Conservation (phyloP, 78 protist species). For the Dictyostelium capitatum region DNA sequence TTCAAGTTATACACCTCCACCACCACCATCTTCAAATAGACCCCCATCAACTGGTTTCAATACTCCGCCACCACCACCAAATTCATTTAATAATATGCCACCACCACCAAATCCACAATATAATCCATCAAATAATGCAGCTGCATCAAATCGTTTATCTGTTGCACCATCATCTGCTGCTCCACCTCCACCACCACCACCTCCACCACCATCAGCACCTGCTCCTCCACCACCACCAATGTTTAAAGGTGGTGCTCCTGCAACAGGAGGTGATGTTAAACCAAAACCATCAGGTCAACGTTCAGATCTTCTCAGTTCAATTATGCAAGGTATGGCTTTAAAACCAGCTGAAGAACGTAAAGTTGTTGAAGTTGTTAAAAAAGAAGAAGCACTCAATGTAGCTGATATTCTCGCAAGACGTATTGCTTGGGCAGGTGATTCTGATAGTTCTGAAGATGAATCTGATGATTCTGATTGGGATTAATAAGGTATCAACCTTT, state of each 20-base stretch:
- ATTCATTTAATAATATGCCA: slow-evolving; percentile 19
- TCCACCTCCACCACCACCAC: slow-evolving; percentile 77
- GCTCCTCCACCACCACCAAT: slow-evolving; percentile 82
- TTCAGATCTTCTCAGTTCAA: slow-evolving; percentile 60
- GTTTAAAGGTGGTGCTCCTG: not conserved
- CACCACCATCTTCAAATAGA: slow-evolving; percentile 27
- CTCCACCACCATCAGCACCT: slow-evolving; percentile 70
- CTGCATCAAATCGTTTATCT: not conserved
- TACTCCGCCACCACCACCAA: slow-evolving; percentile 49
- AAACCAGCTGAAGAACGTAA: slow-evolving; percentile 81
- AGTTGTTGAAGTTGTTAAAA: slow-evolving; percentile 29
- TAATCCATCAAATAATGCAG: not conserved
- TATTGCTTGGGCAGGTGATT: slow-evolving; percentile 83
- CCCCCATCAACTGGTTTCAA: slow-evolving; percentile 10
- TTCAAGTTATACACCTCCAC: slow-evolving; percentile 37
- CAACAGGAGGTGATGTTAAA: not conserved
- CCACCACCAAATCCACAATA: slow-evolving; percentile 51
- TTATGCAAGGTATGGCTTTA: slow-evolving; percentile 55
- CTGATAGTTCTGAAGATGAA: slow-evolving; percentile 76
- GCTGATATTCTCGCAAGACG: slow-evolving; percentile 81
- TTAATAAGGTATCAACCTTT: no score
- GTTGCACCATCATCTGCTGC: slow-evolving; percentile 16
- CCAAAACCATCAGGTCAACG: slow-evolving; percentile 51
- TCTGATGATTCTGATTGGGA: slow-evolving; percentile 81
- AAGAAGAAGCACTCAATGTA: slow-evolving; percentile 44